Percentiles rank a stretch among this genome's conserved stretches.
Conservation (phyloP, 257 asterid genomes). For the Solanum pennellii region DNA sequence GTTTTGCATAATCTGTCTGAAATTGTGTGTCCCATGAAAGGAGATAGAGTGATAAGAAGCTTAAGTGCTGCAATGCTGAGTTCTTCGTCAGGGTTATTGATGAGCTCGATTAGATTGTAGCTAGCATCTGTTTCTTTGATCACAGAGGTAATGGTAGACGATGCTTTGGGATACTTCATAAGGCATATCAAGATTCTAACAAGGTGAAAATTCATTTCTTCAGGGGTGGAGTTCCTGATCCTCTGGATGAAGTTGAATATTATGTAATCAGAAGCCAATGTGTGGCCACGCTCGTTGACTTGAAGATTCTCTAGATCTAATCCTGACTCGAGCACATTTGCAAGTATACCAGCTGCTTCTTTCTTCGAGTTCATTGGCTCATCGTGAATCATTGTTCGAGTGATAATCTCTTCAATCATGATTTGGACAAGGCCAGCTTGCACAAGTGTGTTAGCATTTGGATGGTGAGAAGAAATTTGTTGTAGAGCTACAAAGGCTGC, state of each 20-base stretch:
- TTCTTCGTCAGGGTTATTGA: conserved; percentile 49
- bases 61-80: conserved; percentile 46
- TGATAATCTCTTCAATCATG: conserved; percentile 65
- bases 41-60: conserved; percentile 37
- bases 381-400: conserved; percentile 17
- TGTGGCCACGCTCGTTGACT: conserved; percentile 48
- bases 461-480: conserved; percentile 44
- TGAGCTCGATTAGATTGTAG: conserved; percentile 51
- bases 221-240: conserved; percentile 40
- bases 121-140: conserved; percentile 66
- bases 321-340: conserved; percentile 64
- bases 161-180: conserved; percentile 47
- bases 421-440: conserved; percentile 47
- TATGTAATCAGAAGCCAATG: conserved; percentile 58
- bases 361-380: conserved; percentile 39
- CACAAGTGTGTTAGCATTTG: conserved; percentile 34
- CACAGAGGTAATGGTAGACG: conserved; percentile 48
- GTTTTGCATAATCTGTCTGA: conserved; percentile 60
- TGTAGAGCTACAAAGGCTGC: conserved; percentile 67
- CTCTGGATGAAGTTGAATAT: conserved; percentile 39
- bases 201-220: conserved; percentile 50
- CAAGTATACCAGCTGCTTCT: conserved; percentile 59
- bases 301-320: conserved; percentile 34
- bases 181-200: conserved; percentile 40
- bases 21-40: conserved; percentile 70